Evolutionary conservation across 2,329 filamentous ascomycete species (phyloP), one percentile per base, ranked within the genome.

Genomic region (Trichoderma sp.): DNA sequence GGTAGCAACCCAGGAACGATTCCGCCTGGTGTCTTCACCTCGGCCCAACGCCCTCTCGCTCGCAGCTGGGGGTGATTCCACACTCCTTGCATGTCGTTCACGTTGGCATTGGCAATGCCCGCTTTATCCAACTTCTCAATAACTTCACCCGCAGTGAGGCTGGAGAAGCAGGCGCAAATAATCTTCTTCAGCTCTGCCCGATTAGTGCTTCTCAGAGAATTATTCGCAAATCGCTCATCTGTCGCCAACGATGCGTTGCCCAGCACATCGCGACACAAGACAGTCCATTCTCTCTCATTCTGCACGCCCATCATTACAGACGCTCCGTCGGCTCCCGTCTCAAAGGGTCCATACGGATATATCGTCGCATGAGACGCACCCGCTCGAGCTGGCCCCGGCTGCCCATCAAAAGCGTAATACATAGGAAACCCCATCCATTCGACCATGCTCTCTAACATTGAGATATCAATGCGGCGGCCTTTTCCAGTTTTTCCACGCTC

Each of bases 401-500:
- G 85, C 3, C 84, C 85, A 3, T 88, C 81, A 76, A 85, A 88
- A 0, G 88, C 82, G 76, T 90, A 91, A 78, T 90, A 89, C 78
- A 89, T 80, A 0, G 88, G 89, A 65, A 90, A 91, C 0, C 83
- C 83, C 89, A 90, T 91, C 89, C 89, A 91, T 78, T 91, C 89
- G 0, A 86, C 84, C 88, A 90, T 89, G 65, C 86, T 85, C 79
- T 91, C 89, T 8, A 91, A 82, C 89, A 91, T 91, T 2, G 87
- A 89, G 18, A 91, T 87, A 60, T 91, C 89, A 24, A 90, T 84
- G 21, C 85, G 83, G 38, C 84, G 86, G 0, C 89, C 89, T 35
- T 82, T 81, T 0, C 87, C 87, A 0, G 87, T 88, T 77, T 86
- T 88, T 1, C 80, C 82, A 0, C 89, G 85, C 77, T 88, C 85